Evolutionary conservation across 495 filamentous ascomycete species (phyloP), one percentile per base, ranked within the genome.

Genomic region (Cladorrhinum samala): DNA sequence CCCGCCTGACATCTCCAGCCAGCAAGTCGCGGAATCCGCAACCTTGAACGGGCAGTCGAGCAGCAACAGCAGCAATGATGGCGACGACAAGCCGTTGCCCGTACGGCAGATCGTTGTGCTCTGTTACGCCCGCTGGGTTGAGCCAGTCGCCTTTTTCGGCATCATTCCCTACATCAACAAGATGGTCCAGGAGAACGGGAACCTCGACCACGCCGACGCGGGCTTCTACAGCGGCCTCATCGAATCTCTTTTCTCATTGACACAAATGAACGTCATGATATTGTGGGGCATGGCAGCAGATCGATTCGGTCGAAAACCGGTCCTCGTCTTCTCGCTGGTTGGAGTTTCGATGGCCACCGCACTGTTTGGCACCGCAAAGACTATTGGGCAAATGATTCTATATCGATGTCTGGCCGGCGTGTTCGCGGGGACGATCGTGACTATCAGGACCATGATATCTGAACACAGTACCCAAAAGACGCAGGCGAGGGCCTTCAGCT

Each of bases 141-240:
- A 89, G 65, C 85, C 86, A 3, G 71, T 88, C 27, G 82, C 84
- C 14, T 89, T 84, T 69, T 89, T 88, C 69, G 77, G 73, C 58
- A 87, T 88, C 62, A 83, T 89, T 62, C 86, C 86, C 0, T 89
- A 84, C 67, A 78, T 89, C 63, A 85, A 80, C 60, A 67, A 82
- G 55, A 89, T 89, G 86, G 77, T 84, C 3, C 70, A 77, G 59
- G 69, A 79, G 25, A 80, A 78, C 55, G 85, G 83, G 3, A 55
- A 72, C 25, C 59, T 88, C 8, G 42, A 65, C 16, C 72, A 80
- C 49, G 59, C 69, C 30, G 80, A 86, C 69, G 77, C 87, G 37
- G 86, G 86, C 43, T 88, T 87, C 68, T 88, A 86, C 68, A 78
- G 71, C 52, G 86, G 86, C 19, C 63, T 87, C 7, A 87, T 89